These are phyloP conservation scores for Strigomonas culicis DNA, from an alignment of 208 protist genomes.

Conservation along the genomic window DNA sequence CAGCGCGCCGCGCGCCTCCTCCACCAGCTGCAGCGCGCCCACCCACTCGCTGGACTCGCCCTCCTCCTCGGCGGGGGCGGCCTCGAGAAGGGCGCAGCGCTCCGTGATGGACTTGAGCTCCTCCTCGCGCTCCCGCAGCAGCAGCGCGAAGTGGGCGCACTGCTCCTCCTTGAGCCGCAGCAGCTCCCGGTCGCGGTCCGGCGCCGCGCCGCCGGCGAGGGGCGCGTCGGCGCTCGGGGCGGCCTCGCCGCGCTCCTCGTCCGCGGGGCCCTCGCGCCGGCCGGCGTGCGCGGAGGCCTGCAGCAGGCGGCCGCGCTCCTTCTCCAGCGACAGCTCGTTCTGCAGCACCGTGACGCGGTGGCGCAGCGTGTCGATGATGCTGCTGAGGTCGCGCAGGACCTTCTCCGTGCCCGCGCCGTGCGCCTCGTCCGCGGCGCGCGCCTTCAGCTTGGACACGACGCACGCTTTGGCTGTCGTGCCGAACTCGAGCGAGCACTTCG, in stretches of 20 bases:
- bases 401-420: conserved; percentile 5
- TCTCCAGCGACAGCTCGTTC: conserved; percentile 17
- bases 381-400: conserved; percentile 12
- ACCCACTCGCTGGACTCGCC: no score
- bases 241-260: neutral
- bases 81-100: no score
- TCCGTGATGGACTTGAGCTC: no score
- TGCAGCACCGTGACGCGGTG: conserved; percentile 30
- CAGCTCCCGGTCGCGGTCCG: neutral
- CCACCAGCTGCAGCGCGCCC: no score
- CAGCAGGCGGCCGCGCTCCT: neutral
- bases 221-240: neutral
- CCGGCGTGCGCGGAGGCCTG: neutral
- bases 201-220: neutral
- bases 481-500: conserved; percentile 72
- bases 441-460: conserved; percentile 36
- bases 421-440: neutral
- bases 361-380: conserved; percentile 26
- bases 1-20: neutral
- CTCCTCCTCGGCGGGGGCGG: no score
- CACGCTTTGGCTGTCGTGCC: conserved; percentile 48
- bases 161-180: neutral
- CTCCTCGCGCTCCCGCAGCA: neutral
- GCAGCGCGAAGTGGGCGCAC: neutral
- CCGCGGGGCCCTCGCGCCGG: neutral